Evolutionary conservation across 1,284 basidiomycete species (phyloP).

Genomic region (Irpex rosettiformis): DNA sequence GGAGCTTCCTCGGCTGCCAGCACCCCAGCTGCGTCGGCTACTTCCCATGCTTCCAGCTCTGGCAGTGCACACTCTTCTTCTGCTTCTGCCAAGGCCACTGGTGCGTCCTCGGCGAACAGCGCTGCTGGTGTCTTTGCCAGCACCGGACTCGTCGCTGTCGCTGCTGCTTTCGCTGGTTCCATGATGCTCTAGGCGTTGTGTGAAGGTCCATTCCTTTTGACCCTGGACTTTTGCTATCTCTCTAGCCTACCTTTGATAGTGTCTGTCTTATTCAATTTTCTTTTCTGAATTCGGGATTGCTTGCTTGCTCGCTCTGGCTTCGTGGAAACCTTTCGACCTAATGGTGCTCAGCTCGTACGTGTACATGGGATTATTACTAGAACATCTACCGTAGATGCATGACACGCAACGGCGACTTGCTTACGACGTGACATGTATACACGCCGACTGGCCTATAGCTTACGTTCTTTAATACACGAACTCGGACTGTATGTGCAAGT

Average conservation of each 20-base stretch:
- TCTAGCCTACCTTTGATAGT: neutral
- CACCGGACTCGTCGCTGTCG: conserved; percentile 15
- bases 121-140: conserved; percentile 22
- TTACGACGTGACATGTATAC: conserved; percentile 16
- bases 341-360: conserved; percentile 12
- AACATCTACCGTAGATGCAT: no score
- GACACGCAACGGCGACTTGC: conserved; percentile 1
- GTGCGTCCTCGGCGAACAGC: conserved; percentile 24
- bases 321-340: conserved; percentile 14
- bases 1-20: conserved; percentile 14
- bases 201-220: neutral
- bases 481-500: neutral
- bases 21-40: conserved; percentile 19
- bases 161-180: conserved; percentile 26
- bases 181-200: conserved; percentile 23
- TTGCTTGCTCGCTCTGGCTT: conserved; percentile 4
- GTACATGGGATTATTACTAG: neutral
- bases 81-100: conserved; percentile 21
- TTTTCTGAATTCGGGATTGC: neutral
- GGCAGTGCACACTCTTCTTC: conserved; percentile 17
- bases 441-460: conserved; percentile 11
- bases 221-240: neutral
- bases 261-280: neutral
- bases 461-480: conserved; percentile 24
- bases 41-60: conserved; percentile 20